Evolutionary conservation across 441 rosid genomes (phyloP), one percentile per base, ranked within the genome.

Genomic region (Cnidoscolus chayamansa): DNA sequence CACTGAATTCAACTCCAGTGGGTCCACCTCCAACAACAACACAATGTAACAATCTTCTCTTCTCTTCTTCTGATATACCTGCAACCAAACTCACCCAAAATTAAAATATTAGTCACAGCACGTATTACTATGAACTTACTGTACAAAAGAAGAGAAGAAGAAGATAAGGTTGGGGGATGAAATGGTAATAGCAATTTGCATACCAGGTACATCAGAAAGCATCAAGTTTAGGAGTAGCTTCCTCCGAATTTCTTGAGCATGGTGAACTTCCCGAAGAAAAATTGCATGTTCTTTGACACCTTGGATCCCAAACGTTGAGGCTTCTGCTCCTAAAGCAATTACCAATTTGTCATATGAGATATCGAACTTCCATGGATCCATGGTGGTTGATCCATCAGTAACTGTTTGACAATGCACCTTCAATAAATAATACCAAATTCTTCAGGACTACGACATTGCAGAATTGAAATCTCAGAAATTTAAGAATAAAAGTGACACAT

Each of bases 11-110:
- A 37, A 93, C 97, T 55, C 98, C 97, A 0, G 97, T 93, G 0
- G 98, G 97, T 50, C 97, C 97, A 72, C 96, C 98, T 80, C 98
- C 97, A 0, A 93, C 95, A 43, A 93, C 95, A 64, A 93, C 97
- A 79, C 97, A 93, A 65, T 91, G 97, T 53, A 91, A 81, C 70
- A 91, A 78, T 76, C 97, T 85, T 63, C 84, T 70, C 84, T 88
- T 90, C 84, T 93, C 98, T 72, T 85, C 89, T 63, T 87, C 90
- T 7, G 91, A 78, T 73, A 88, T 62, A 48, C 96, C 96, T 88
- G 89, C 53, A 48, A 62, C 43, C 81, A 31, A 60, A 20, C 63
- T 62, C 66, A 71, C 59, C 69, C 69, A 15, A 59, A 56, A 54
- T 35, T 17, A 58, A n/a, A 51, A 55, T 40, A 53, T 31, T 56